Conservation (phyloP, 164 flowering plant genomes). For the Akebia trifoliata region DNA sequence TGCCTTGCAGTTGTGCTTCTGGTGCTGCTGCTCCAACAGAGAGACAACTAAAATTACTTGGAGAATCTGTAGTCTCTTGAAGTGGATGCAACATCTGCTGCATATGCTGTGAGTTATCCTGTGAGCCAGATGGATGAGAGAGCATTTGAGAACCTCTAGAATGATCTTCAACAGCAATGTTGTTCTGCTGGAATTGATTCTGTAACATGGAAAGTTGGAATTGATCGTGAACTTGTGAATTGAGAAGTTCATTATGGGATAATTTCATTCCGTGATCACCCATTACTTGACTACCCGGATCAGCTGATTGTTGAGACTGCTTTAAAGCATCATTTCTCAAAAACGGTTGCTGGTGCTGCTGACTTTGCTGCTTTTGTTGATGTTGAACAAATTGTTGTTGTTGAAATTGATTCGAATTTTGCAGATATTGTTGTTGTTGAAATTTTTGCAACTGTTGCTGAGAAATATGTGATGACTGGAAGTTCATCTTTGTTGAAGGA, state of each 20-base stretch:
- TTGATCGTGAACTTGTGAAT: slow-evolving; percentile 44
- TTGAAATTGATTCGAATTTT: slow-evolving; percentile 49
- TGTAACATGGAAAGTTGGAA: slow-evolving; percentile 57
- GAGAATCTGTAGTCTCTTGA: slow-evolving; percentile 41
- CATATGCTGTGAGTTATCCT: slow-evolving; percentile 47
- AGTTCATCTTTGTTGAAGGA: slow-evolving; percentile 47
- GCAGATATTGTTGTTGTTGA: slow-evolving; percentile 44
- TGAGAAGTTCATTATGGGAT: slow-evolving; percentile 39
- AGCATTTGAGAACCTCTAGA: too few species aligned
- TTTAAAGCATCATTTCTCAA: slow-evolving; percentile 43
- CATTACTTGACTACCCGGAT: too few species aligned
- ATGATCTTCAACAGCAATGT: too few species aligned
- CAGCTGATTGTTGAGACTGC: too few species aligned
- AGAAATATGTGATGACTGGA: slow-evolving; percentile 41
- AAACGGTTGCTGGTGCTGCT: slow-evolving; percentile 43
- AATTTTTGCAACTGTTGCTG: slow-evolving; percentile 40
- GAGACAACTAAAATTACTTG: slow-evolving; percentile 36
- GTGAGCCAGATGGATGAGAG: slow-evolving; percentile 35
- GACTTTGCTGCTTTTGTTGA: slow-evolving; percentile 53
- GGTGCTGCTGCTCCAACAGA: slow-evolving; percentile 48
- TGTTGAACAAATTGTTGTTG: slow-evolving; percentile 43
- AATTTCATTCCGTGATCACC: slow-evolving; percentile 47
- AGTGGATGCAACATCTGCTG: slow-evolving; percentile 49
- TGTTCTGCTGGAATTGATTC: too few species aligned
- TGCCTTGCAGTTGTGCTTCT: slow-evolving; percentile 38